These are phyloP conservation scores for Geranomyces michiganensis DNA, from an alignment of 192 early-diverging fungal species.

Conservation along the genomic window DNA sequence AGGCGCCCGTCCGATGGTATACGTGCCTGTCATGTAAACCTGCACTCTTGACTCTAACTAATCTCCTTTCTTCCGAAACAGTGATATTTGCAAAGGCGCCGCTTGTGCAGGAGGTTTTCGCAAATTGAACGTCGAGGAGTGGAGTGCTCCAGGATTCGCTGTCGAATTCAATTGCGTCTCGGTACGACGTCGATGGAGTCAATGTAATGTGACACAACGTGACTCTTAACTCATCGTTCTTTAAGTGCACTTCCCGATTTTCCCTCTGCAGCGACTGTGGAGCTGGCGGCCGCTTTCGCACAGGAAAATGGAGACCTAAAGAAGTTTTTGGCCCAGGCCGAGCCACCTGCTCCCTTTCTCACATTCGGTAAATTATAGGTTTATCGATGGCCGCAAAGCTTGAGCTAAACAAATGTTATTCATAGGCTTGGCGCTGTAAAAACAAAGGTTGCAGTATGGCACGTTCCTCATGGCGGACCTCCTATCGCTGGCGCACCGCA, in stretches of 20 bases:
- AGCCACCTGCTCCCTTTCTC: background rate
- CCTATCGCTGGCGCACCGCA: background rate
- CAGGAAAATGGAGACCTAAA: constrained; percentile 4
- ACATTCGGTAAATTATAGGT: constrained; percentile 2
- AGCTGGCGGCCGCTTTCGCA: background rate
- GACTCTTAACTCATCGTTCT: background rate
- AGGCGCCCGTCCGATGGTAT: constrained; percentile 1
- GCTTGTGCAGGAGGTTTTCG: background rate
- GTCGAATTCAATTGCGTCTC: background rate
- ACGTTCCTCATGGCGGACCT: background rate
- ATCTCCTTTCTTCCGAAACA: too few species aligned
- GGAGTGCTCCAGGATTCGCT: background rate
- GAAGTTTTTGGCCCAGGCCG: background rate
- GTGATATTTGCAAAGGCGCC: background rate
- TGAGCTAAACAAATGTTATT: too few species aligned
- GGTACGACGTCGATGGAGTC: background rate
- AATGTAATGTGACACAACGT: too few species aligned
- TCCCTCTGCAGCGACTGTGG: constrained; percentile 1
- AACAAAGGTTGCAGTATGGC: background rate
- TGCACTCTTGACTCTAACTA: too few species aligned
- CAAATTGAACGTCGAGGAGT: background rate
- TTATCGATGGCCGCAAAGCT: too few species aligned
- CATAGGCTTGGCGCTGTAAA: background rate
- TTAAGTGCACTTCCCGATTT: background rate
- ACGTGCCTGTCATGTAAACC: too few species aligned